Evolutionary conservation across 2,329 filamentous ascomycete species (phyloP).

Genomic region (Talaromyces sp.): DNA sequence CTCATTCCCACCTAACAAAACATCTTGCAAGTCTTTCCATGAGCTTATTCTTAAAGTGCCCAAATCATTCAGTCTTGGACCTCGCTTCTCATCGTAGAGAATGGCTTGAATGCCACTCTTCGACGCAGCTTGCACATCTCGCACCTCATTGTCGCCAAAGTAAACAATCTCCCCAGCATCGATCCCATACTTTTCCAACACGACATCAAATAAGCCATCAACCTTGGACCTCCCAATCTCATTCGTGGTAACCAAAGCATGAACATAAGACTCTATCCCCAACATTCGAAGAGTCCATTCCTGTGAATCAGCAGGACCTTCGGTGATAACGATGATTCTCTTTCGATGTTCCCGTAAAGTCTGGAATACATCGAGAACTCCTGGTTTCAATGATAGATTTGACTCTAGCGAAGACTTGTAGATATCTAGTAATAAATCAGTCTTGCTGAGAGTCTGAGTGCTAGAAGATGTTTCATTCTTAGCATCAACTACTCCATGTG

Average conservation of each 20-base stretch:
- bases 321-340: slow-evolving; percentile 50
- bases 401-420: slow-evolving; percentile 16
- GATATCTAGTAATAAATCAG: slow-evolving; percentile 34
- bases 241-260: slow-evolving; percentile 40
- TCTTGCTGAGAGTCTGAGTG: slow-evolving; percentile 48
- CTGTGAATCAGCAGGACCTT: slow-evolving; percentile 54
- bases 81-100: slow-evolving; percentile 23
- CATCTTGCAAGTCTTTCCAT: slow-evolving; percentile 10
- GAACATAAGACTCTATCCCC: slow-evolving; percentile 28
- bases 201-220: slow-evolving; percentile 32
- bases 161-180: slow-evolving; percentile 25
- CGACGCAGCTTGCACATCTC: slow-evolving; percentile 31
- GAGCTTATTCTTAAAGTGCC: slow-evolving; percentile 13
- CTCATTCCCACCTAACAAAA: slow-evolving; percentile 4
- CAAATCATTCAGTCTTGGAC: background rate
- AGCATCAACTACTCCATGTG: slow-evolving; percentile 45
- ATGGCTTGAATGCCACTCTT: slow-evolving; percentile 27
- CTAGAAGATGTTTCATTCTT: no score
- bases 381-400: slow-evolving; percentile 40
- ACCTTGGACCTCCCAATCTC: slow-evolving; percentile 34
- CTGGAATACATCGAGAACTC: slow-evolving; percentile 39
- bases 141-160: slow-evolving; percentile 31
- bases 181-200: slow-evolving; percentile 28
- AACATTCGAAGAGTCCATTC: slow-evolving; percentile 46
- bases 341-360: slow-evolving; percentile 39